Evolutionary conservation across 2,329 filamentous ascomycete genomes (phyloP).

Genomic region (Tolypocladium tundrense): DNA sequence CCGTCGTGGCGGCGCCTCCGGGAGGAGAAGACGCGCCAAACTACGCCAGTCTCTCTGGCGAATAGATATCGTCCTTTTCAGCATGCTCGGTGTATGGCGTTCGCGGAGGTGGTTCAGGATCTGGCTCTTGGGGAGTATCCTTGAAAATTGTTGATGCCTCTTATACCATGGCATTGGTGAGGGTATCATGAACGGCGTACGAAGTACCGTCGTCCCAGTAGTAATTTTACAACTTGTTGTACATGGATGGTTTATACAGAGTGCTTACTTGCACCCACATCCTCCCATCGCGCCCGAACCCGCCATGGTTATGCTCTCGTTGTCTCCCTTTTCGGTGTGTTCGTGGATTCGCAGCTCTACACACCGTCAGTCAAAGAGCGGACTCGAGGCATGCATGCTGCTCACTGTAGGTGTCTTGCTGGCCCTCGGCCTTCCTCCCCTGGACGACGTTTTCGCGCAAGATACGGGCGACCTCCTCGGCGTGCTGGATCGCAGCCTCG

Average conservation of each 20-base stretch:
- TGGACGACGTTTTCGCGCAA: constrained; percentile 82
- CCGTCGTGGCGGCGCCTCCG: constrained; percentile 63
- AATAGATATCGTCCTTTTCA: constrained; percentile 36
- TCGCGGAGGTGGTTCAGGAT: constrained; percentile 6
- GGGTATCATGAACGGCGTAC: constrained; percentile 11
- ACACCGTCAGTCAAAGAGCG: background rate
- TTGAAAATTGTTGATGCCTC: background rate
- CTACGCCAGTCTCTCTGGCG: constrained; percentile 78
- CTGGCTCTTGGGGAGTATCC: background rate
- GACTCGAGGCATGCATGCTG: background rate
- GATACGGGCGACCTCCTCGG: constrained; percentile 71
- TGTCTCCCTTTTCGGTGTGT: constrained; percentile 84
- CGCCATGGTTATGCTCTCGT: constrained; percentile 72
- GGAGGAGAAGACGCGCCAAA: constrained; percentile 62
- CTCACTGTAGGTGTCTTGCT: constrained; percentile 50
- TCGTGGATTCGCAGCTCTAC: constrained; percentile 81
- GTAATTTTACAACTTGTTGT: constrained; percentile 11
- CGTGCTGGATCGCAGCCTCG: constrained; percentile 60
- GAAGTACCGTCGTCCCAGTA: constrained; percentile 3
- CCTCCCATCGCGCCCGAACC: constrained; percentile 22
- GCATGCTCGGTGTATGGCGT: constrained; percentile 18
- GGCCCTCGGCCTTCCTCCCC: constrained; percentile 44
- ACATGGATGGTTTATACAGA: background rate
- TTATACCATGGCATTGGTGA: background rate
- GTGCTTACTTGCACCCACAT: constrained; percentile 19